Conservation (phyloP, 805 yeast species). For the Candida schatavii region DNA sequence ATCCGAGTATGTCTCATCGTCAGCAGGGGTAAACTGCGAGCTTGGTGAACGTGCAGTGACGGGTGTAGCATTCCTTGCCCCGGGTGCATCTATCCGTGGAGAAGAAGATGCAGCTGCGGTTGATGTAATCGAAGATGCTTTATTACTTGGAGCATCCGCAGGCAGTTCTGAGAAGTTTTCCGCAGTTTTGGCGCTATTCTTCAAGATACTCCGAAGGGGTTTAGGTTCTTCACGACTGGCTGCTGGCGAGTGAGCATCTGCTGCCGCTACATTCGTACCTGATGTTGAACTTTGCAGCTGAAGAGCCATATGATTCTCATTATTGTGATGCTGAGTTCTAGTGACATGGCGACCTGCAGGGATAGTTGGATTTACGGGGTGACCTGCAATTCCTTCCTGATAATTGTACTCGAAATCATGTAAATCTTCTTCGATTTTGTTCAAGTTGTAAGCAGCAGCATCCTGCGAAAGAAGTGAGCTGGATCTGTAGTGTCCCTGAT, state of each 20-base stretch:
- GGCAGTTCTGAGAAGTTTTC: constrained; percentile 7
- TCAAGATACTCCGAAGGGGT: constrained; percentile 33
- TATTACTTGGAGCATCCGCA: background rate
- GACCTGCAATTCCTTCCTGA: constrained; percentile 19
- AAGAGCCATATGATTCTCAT: background rate
- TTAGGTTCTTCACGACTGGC: constrained; percentile 1
- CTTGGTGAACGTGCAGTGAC: background rate
- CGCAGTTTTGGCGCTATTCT: constrained; percentile 14
- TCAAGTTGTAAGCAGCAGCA: constrained; percentile 20
- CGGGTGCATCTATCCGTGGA: background rate
- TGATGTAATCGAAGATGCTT: constrained; percentile 2
- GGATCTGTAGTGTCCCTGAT: constrained; percentile 11
- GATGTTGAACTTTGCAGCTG: background rate
- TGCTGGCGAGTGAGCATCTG: background rate
- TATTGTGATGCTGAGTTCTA: constrained; percentile 1
- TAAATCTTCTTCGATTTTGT: constrained; percentile 42
- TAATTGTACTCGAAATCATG: constrained; percentile 43
- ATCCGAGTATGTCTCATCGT: constrained; percentile 9
- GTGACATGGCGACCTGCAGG: constrained; percentile 9
- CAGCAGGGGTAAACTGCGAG: constrained; percentile 7
- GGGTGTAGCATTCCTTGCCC: background rate
- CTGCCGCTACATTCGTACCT: background rate
- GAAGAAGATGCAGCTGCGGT: background rate
- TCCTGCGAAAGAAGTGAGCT: constrained; percentile 19
- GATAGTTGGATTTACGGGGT: background rate